A percentile compares a stretch with the other conserved stretches of the same genome.
phyloP scores from a whole-genome alignment of 116 monocot genomes.

The Trichopus zeylanicus region DNA sequence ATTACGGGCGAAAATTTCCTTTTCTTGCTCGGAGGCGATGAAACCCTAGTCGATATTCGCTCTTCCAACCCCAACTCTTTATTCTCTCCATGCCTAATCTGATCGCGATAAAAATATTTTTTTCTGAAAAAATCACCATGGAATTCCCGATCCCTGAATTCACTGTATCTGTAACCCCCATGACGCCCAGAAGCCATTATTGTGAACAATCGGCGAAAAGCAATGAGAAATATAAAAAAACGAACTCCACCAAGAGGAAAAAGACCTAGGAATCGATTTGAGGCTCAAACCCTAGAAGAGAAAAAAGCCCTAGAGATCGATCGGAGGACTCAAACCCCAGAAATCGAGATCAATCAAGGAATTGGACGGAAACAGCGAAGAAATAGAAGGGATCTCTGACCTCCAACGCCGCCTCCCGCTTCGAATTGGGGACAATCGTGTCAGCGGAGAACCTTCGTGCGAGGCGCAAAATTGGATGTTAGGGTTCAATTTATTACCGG shows the following conservation, averaged over 20 bases:
- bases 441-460: neutral
- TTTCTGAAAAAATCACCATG: neutral
- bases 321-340: neutral
- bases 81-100: neutral
- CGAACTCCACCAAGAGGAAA: neutral
- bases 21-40: slow-evolving; percentile 7
- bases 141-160: neutral
- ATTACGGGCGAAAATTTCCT: slow-evolving; percentile 35
- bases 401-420: neutral
- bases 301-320: neutral
- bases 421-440: no score
- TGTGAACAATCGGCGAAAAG: neutral
- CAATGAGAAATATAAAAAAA: neutral
- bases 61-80: neutral
- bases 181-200: neutral
- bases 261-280: neutral
- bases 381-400: neutral
- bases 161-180: neutral
- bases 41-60: neutral
- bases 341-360: neutral
- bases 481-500: no score
- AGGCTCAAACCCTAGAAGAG: neutral
- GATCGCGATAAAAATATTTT: neutral
- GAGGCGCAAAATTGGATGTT: no score
- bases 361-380: neutral